phyloP scores from a whole-genome alignment of 345 rosid genomes.

The Anacardium occidentale region DNA sequence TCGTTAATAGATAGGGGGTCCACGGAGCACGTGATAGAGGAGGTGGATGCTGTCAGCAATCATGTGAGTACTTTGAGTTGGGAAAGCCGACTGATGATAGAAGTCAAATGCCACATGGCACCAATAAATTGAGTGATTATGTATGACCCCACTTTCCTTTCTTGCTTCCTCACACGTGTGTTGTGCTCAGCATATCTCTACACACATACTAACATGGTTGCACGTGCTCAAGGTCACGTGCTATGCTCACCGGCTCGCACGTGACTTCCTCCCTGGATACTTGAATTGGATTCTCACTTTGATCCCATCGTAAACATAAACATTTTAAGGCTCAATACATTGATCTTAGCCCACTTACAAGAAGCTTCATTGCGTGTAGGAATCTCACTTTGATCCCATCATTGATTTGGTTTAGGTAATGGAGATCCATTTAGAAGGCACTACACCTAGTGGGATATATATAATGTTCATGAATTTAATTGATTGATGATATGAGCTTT shows the following conservation, averaged over 20 bases:
- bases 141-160: slow-evolving; percentile 23
- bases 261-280: no score
- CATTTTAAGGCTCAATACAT: no score
- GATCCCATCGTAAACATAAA: no score
- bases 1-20: slow-evolving; percentile 20
- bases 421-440: not conserved
- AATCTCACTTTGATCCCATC: not conserved
- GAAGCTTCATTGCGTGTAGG: no score
- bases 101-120: slow-evolving; percentile 41
- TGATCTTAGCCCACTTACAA: no score
- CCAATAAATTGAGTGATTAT: slow-evolving; percentile 14
- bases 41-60: slow-evolving; percentile 48
- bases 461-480: no score
- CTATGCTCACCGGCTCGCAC: no score
- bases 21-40: slow-evolving; percentile 58
- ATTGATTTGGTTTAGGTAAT: not conserved
- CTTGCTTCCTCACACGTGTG: slow-evolving; percentile 47
- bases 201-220: slow-evolving; percentile 25
- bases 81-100: not conserved
- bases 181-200: slow-evolving; percentile 28
- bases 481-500: not conserved
- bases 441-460: no score
- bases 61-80: slow-evolving; percentile 44
- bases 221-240: slow-evolving; percentile 41
- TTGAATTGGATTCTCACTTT: no score